A percentile compares a stretch with the other conserved stretches of the same genome.
These are phyloP conservation scores for Mucor racemosus DNA, from an alignment of 371 early-diverging fungal genomes.

Conservation along the genomic window DNA sequence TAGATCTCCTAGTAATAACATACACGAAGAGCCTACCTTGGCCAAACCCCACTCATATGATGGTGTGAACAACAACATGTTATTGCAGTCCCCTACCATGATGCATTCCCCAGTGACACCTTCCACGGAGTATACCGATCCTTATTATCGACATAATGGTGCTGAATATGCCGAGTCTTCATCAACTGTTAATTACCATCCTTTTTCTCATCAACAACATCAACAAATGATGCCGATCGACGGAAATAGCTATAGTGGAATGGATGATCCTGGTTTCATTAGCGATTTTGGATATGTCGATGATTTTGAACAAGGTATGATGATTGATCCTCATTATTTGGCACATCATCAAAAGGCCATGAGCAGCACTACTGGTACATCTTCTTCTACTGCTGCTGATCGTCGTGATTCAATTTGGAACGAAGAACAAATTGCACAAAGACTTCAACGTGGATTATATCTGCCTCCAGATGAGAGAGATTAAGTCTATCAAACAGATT, in stretches of 20 bases:
- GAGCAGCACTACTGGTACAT: not conserved
- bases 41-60: conserved; percentile 11
- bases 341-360: not conserved
- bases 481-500: conserved; percentile 13
- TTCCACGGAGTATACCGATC: conserved; percentile 1
- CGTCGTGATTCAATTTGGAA: conserved; percentile 18
- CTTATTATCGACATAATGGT: conserved; percentile 7
- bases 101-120: conserved; percentile 6
- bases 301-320: conserved; percentile 16
- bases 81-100: no score
- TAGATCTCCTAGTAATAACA: not conserved
- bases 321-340: conserved; percentile 3
- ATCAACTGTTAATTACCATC: not conserved
- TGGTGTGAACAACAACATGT: not conserved
- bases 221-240: not conserved
- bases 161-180: not conserved
- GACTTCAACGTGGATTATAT: conserved; percentile 9
- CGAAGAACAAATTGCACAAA: conserved; percentile 11
- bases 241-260: not conserved
- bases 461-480: conserved; percentile 26
- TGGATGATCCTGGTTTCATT: conserved; percentile 43
- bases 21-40: not conserved
- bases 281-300: conserved; percentile 39
- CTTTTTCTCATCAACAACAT: not conserved
- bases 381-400: not conserved